Conservation (phyloP, 768 basidiomycete genomes). For the Sutorius australiensis region DNA sequence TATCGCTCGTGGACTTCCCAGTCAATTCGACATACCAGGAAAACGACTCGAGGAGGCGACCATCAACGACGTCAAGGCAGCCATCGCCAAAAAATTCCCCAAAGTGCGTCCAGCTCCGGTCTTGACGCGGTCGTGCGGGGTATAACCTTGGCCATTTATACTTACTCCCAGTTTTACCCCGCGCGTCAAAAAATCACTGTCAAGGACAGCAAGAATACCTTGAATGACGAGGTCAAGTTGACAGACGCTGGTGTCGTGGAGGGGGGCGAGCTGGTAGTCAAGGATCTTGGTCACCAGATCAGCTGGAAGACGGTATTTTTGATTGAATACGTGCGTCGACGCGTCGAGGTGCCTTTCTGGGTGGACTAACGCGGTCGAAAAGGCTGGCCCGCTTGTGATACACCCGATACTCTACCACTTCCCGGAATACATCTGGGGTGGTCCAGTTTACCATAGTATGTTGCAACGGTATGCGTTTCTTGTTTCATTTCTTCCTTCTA, state of each 20-base stretch:
- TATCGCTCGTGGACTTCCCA: slow-evolving; percentile 50
- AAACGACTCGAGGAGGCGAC: slow-evolving; percentile 48
- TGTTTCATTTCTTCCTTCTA: neutral
- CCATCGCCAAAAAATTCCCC: slow-evolving; percentile 55
- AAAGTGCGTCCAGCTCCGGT: slow-evolving; percentile 31
- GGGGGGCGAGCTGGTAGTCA: slow-evolving; percentile 67
- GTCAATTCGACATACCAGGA: slow-evolving; percentile 44
- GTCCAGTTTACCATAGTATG: slow-evolving; percentile 64
- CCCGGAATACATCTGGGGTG: slow-evolving; percentile 66
- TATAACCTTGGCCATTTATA: neutral
- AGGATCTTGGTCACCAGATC: slow-evolving; percentile 90
- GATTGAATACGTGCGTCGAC: slow-evolving; percentile 82
- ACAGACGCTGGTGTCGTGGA: slow-evolving; percentile 52
- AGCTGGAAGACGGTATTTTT: slow-evolving; percentile 87
- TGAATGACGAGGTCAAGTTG: slow-evolving; percentile 63
- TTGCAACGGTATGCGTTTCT: slow-evolving; percentile 60
- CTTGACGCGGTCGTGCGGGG: neutral
- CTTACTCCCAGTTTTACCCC: slow-evolving; percentile 53
- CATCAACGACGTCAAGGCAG: slow-evolving; percentile 64
- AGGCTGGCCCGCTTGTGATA: slow-evolving; percentile 86
- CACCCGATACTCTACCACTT: slow-evolving; percentile 82
- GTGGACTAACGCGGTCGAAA: slow-evolving; percentile 2
- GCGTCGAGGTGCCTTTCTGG: neutral
- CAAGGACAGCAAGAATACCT: slow-evolving; percentile 55
- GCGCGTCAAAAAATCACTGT: slow-evolving; percentile 71